phyloP scores from a whole-genome alignment of 2,329 filamentous ascomycete genomes.

The Fusarium continuum region DNA sequence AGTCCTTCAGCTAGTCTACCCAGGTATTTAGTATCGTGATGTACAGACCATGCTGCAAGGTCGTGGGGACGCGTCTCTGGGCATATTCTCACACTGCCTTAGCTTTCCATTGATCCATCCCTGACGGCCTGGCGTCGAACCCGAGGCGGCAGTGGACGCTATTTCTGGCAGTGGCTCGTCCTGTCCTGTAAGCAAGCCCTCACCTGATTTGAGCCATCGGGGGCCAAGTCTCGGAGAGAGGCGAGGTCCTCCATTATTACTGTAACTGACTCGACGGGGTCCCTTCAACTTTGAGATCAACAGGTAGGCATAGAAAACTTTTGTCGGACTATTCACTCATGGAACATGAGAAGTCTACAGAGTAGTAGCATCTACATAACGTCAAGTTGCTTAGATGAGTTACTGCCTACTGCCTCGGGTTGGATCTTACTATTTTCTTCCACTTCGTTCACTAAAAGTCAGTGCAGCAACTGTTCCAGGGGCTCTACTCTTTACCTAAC shows the following conservation, averaged over 20 bases:
- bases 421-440: not conserved
- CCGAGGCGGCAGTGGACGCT: constrained; percentile 41
- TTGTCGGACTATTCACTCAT: not conserved
- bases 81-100: constrained; percentile 8
- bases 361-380: too few relatives aligned
- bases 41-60: constrained; percentile 1
- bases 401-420: not conserved
- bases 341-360: not conserved
- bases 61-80: not conserved
- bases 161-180: constrained; percentile 40
- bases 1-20: not conserved
- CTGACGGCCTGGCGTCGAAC: constrained; percentile 27
- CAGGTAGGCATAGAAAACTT: not conserved
- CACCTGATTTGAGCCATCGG: constrained; percentile 35
- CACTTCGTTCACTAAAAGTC: not conserved
- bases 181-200: constrained; percentile 23
- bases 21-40: not conserved
- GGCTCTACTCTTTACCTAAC: not conserved
- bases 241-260: constrained; percentile 34
- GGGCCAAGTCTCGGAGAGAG: constrained; percentile 33
- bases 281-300: constrained; percentile 2
- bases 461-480: not conserved
- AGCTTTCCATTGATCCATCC: constrained; percentile 16
- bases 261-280: constrained; percentile 13
- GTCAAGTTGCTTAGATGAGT: not conserved